Evolutionary conservation across 306 rosid species (phyloP).

Genomic region (Fragaria ananassa): DNA sequence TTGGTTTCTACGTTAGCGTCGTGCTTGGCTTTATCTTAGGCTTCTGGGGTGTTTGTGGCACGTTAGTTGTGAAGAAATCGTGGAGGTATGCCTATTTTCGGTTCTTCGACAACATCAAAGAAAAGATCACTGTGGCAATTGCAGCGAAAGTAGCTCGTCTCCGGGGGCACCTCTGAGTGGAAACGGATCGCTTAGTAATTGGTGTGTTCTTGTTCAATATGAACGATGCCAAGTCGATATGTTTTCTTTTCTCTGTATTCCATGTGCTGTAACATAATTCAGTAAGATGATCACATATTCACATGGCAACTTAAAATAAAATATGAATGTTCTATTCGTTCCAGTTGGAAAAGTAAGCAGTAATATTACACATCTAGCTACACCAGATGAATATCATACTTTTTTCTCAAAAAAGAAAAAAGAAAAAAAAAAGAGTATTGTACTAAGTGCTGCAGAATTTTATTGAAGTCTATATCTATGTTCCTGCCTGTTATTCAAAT

Average conservation of each 20-base stretch:
- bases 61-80: not conserved
- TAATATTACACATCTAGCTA: too few relatives aligned
- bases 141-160: not conserved
- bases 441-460: too few relatives aligned
- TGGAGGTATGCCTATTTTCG: conserved; percentile 6
- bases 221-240: not conserved
- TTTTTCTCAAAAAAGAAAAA: too few relatives aligned
- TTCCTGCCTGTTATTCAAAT: too few relatives aligned
- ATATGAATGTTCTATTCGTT: too few relatives aligned
- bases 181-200: not conserved
- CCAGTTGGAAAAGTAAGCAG: not conserved
- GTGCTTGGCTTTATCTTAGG: too few relatives aligned
- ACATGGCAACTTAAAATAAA: not conserved
- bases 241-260: not conserved
- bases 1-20: too few relatives aligned
- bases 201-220: not conserved
- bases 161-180: not conserved
- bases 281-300: not conserved
- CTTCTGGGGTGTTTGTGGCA: not conserved
- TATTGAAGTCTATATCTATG: too few relatives aligned
- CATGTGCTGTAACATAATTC: not conserved
- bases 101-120: not conserved
- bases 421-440: too few relatives aligned
- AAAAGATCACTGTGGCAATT: not conserved
- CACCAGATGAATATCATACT: too few relatives aligned